A percentile compares a stretch with the other conserved stretches of the same genome.
Evolutionary conservation across 1,284 basidiomycete genomes (phyloP).

Genomic region (Tylopilus sp.): DNA sequence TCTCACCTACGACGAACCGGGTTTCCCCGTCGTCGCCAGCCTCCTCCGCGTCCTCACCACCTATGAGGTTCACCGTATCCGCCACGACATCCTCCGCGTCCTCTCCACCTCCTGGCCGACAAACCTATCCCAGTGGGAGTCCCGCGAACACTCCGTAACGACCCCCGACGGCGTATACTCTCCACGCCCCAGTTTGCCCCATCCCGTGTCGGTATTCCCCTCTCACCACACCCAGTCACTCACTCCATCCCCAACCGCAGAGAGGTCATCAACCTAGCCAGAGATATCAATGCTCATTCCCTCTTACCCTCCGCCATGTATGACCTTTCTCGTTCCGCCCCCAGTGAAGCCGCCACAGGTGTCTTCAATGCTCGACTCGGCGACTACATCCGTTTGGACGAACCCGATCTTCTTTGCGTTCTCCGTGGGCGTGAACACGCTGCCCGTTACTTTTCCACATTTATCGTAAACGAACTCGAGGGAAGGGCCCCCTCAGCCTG

Average conservation of each 20-base stretch:
- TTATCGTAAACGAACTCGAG: slow-evolving; percentile 67
- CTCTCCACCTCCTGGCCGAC: slow-evolving; percentile 55
- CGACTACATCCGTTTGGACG: slow-evolving; percentile 38
- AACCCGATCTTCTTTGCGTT: slow-evolving; percentile 52
- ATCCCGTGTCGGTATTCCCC: slow-evolving; percentile 53
- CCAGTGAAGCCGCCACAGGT: slow-evolving; percentile 41
- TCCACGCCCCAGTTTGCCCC: slow-evolving; percentile 50
- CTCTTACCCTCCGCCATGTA: slow-evolving; percentile 51
- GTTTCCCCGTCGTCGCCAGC: slow-evolving; percentile 48
- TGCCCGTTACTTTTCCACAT: slow-evolving; percentile 68
- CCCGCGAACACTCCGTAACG: slow-evolving; percentile 52
- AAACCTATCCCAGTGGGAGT: slow-evolving; percentile 57
- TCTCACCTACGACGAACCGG: slow-evolving; percentile 42
- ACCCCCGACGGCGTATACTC: slow-evolving; percentile 49
- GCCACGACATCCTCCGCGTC: slow-evolving; percentile 49
- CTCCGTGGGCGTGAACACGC: slow-evolving; percentile 66
- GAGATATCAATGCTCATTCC: slow-evolving; percentile 35
- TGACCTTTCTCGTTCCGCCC: slow-evolving; percentile 47
- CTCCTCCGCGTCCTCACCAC: slow-evolving; percentile 61
- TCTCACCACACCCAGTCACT: slow-evolving; percentile 11
- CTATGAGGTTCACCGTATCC: slow-evolving; percentile 55
- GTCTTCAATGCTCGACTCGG: slow-evolving; percentile 26
- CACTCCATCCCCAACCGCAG: slow-evolving; percentile 32
- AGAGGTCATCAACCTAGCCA: slow-evolving; percentile 43
- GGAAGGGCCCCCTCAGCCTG: slow-evolving; percentile 47